phyloP scores from a whole-genome alignment of 2,329 filamentous ascomycete species.

The Iodosphaeria phyllophila region DNA sequence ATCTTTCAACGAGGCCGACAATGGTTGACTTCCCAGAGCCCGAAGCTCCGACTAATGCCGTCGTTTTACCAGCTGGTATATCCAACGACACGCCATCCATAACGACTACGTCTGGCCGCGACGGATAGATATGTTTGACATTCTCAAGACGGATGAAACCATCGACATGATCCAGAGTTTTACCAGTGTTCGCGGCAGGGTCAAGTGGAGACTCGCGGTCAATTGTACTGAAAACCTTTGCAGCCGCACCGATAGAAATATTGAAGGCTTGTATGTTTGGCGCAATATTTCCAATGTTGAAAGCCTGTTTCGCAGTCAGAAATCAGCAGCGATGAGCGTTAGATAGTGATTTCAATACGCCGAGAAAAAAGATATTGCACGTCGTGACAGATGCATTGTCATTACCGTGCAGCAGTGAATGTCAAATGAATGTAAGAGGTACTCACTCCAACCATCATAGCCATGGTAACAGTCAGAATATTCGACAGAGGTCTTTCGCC shows the following conservation, averaged over 20 bases:
- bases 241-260: constrained; percentile 62
- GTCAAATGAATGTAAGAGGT: too few relatives aligned
- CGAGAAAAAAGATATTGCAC: too few relatives aligned
- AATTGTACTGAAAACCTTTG: constrained; percentile 88
- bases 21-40: constrained; percentile 93
- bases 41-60: constrained; percentile 82
- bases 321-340: too few relatives aligned
- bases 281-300: constrained; percentile 72
- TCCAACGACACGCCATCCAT: constrained; percentile 67
- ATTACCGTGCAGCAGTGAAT: too few relatives aligned
- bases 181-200: constrained; percentile 50
- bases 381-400: too few relatives aligned
- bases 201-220: constrained; percentile 76
- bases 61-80: constrained; percentile 79
- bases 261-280: constrained; percentile 79
- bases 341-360: too few relatives aligned
- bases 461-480: too few relatives aligned
- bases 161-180: constrained; percentile 50
- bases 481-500: too few relatives aligned
- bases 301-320: constrained; percentile 79
- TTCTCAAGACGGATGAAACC: constrained; percentile 67
- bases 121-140: constrained; percentile 88
- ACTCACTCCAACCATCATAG: too few relatives aligned
- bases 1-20: constrained; percentile 79
- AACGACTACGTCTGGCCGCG: constrained; percentile 72